Evolutionary conservation across 2,329 filamentous ascomycete genomes (phyloP).

Genomic region (Tothia fuscella): DNA sequence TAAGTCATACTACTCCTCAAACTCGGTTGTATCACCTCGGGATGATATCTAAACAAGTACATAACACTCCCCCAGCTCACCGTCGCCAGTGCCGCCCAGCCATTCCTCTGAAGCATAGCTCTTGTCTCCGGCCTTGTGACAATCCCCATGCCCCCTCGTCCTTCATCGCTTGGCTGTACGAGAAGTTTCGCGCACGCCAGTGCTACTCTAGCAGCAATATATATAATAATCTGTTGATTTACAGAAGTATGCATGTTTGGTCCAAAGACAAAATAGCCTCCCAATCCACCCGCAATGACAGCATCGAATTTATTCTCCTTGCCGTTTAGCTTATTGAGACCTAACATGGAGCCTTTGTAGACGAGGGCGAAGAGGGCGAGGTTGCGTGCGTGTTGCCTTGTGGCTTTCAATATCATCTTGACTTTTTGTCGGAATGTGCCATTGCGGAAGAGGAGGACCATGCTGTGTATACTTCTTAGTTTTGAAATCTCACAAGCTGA

Average conservation of each 20-base stretch:
- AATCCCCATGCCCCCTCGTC: conserved; percentile 29
- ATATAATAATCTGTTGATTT: conserved; percentile 95
- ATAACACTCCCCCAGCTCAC: conserved; percentile 89
- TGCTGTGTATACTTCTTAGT: conserved; percentile 38
- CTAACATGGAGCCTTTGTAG: conserved; percentile 75
- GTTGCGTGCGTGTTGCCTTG: conserved; percentile 80
- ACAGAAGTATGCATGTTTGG: conserved; percentile 65
- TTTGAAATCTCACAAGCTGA: background rate
- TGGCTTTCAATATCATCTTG: conserved; percentile 69
- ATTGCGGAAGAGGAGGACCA: conserved; percentile 93
- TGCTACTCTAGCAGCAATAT: conserved; percentile 86
- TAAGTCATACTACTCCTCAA: conserved; percentile 94
- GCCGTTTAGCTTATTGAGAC: conserved; percentile 46
- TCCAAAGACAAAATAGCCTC: conserved; percentile 90
- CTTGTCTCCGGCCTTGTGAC: conserved; percentile 26
- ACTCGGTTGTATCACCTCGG: conserved; percentile 81
- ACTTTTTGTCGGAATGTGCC: conserved; percentile 80
- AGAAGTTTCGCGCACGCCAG: conserved; percentile 74
- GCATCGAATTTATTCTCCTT: conserved; percentile 65
- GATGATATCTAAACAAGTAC: conserved; percentile 88
- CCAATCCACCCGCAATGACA: conserved; percentile 75
- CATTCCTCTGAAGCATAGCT: conserved; percentile 41
- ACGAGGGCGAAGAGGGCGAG: conserved; percentile 81
- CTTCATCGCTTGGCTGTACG: conserved; percentile 46
- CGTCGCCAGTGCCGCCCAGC: conserved; percentile 88